Base-by-base conservation (phyloP, 2,329 filamentous ascomycete species). In the Penicillium palitans region DNA sequence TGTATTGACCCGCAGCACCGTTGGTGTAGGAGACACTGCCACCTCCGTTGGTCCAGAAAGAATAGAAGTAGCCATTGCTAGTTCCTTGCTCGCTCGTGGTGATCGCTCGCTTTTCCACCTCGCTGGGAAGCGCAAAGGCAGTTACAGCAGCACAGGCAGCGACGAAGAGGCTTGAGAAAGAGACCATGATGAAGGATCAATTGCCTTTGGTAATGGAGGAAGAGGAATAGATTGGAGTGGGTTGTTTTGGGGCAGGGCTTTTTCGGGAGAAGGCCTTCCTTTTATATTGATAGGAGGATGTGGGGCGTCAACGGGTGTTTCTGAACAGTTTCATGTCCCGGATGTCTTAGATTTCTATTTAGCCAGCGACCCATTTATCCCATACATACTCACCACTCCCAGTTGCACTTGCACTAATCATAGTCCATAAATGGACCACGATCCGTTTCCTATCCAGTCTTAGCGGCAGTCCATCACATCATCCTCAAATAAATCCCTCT, bases 41-140 rank as follows among this genome's bases (percentile, higher is more conserved):
- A 45, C 72, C 77, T 1, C 76, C 78, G 44, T 82, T 78, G 47
- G 78, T 79, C 80, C 80, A 81, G 71, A 76, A 82, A 4, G 76
- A 80, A 60, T 79, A 82, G 66, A 76, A 82, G 66, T 76, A 81
- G 10, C 80, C 80, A 51, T 78, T 74, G 63, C 70, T 68, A 6
- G 62, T 72, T 46, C 72, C 74, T 25, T 68, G 72, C 35, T 64
- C 53, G 61, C 58, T 75, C 29, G 59, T 53, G 9, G 68, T 70
- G 50, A 64, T 67, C 5, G 50, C 57, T 25, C 58, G 60, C 51
- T 57, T 63, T 21, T 58, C 60, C 37, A 54, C 33, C 41, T 65
- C 68, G 12, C 56, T 59, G 8, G 70, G 69, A 27, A 64, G 60
- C n/a, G 70, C 65, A 15, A 70, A 47, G 19, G 62, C 64, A 31